Base-by-base conservation (phyloP, 768 basidiomycete species). In the Lactarius hatsudake region DNA sequence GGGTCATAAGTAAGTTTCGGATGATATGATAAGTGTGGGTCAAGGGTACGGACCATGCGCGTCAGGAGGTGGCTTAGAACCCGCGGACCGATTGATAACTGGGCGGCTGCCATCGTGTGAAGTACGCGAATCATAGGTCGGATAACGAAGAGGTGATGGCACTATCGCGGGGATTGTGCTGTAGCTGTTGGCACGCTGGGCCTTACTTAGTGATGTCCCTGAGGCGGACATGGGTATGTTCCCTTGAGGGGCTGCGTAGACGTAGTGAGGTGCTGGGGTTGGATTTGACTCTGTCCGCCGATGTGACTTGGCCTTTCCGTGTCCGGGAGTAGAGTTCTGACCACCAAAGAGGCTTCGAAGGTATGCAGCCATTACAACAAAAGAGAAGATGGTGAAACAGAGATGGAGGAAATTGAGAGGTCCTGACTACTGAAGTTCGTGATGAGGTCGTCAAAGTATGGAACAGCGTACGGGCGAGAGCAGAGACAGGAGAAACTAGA, bases 301-400 rank as follows among this genome's bases (percentile, higher is more conserved):
- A 69, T 83, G 81, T 43, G 81, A 74, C 74, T 79, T 84, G 64
- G 80, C 73, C 32, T 66, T 71, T 62, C 70, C 72, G 74, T 70
- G 68, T 71, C 67, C 59, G 71, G 70, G 70, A 73, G 72, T 63
- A 5, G 62, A 62, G 70, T 70, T 34, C 10, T 60, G 62, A 18
- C 70, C 71, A 45, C 81, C 81, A 64, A 82, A 82, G 71, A 82
- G 75, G 66, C 74, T 82, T 67, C 84, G 84, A 65, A 85, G 72
- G 76, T 83, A 82, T 40, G 84, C 80, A 59, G 82, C 78, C 83
- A 84, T 84, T 64, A 63, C 70, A 61, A 40, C 57, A 30, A 48
- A 26, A 59, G 23, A 28, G 17, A 36, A 38, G 51, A 28, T 54
- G 30, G 3, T 13, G 51, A 15, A 53, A 51, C 18, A 38, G 59